A percentile compares a stretch with the other conserved stretches of the same genome.
phyloP scores from a whole-genome alignment of 441 rosid genomes.

The Brassica hybrid region DNA sequence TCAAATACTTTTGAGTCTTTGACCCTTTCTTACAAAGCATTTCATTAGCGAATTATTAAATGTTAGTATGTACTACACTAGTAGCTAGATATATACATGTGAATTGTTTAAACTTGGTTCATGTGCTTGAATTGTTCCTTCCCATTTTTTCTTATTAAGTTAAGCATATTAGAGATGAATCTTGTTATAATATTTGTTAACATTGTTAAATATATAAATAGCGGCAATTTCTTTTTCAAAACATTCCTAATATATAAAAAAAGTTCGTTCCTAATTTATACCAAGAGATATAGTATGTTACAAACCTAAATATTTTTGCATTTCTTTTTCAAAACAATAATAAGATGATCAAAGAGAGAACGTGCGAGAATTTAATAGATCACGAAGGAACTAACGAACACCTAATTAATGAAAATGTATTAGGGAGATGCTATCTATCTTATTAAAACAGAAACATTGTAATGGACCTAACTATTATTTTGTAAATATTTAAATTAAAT shows the following conservation, averaged over 20 bases:
- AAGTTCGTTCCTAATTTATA: neutral
- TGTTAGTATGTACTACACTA: neutral
- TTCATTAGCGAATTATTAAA: constrained; percentile 1
- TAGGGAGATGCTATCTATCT: neutral
- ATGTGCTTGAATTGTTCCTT: neutral
- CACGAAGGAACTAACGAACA: neutral
- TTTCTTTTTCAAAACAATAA: neutral
- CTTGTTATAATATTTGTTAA: too few relatives aligned
- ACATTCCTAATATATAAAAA: too few relatives aligned
- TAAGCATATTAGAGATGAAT: neutral
- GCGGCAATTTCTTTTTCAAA: too few relatives aligned
- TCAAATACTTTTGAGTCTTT: neutral
- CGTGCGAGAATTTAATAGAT: neutral
- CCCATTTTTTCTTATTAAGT: neutral
- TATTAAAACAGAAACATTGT: too few relatives aligned
- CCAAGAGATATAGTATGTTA: neutral
- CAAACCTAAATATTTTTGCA: neutral
- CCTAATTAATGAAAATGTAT: neutral
- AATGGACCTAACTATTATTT: too few relatives aligned
- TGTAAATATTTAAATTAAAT: too few relatives aligned
- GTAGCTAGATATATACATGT: neutral
- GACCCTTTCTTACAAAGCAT: constrained; percentile 5
- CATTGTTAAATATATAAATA: neutral
- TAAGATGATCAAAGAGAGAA: neutral
- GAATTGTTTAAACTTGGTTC: constrained; percentile 12